phyloP scores from a whole-genome alignment of 495 filamentous ascomycete genomes.

The Aspergillus homomorphus region DNA sequence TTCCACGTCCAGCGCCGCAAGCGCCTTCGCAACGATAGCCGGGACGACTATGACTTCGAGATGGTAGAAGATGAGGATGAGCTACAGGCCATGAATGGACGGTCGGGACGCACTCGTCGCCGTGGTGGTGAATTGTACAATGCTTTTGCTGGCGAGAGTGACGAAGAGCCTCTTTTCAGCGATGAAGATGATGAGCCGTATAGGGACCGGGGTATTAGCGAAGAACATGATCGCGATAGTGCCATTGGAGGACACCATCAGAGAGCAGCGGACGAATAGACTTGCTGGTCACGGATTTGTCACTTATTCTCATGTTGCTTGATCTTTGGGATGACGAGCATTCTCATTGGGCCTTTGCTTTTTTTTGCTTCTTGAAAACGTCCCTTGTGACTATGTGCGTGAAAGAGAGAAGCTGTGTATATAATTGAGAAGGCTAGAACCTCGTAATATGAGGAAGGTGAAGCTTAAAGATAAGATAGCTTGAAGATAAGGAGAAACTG shows the following conservation, averaged over 20 bases:
- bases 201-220: slow-evolving; percentile 28
- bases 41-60: slow-evolving; percentile 93
- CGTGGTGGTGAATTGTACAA: slow-evolving; percentile 87
- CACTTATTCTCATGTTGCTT: not conserved
- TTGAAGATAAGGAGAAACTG: too few species aligned
- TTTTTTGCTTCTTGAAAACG: slow-evolving; percentile 7
- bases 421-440: not conserved
- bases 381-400: not conserved
- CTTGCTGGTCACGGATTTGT: not conserved
- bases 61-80: slow-evolving; percentile 82
- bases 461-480: not conserved
- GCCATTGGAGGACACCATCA: slow-evolving; percentile 20
- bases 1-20: slow-evolving; percentile 74
- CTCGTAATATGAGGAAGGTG: not conserved
- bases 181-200: slow-evolving; percentile 54
- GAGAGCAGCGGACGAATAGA: slow-evolving; percentile 17
- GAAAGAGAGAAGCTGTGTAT: slow-evolving; percentile 5
- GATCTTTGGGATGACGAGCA: not conserved
- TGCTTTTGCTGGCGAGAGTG: slow-evolving; percentile 81
- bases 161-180: slow-evolving; percentile 61
- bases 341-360: slow-evolving; percentile 4
- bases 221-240: slow-evolving; percentile 24
- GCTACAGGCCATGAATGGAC: slow-evolving; percentile 50
- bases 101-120: slow-evolving; percentile 41
- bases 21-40: slow-evolving; percentile 66